These are phyloP conservation scores for Thalassiosira hispida DNA, from an alignment of 352 stramenopile genomes.

Conservation along the genomic window DNA sequence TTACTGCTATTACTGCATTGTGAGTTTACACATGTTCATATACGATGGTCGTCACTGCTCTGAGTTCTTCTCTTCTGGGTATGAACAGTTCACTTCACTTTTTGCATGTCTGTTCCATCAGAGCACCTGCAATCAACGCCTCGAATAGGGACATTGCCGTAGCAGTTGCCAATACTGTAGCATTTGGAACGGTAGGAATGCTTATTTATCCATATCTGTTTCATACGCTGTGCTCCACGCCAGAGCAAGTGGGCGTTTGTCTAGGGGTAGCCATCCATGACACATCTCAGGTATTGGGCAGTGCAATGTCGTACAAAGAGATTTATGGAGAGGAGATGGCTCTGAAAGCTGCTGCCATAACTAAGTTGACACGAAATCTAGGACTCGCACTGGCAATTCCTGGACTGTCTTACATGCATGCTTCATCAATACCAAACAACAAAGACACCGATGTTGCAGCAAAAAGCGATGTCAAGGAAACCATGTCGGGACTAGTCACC, in stretches of 20 bases:
- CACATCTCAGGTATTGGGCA: slow-evolving; percentile 70
- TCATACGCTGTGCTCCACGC: slow-evolving; percentile 45
- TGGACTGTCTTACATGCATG: slow-evolving; percentile 57
- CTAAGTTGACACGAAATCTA: slow-evolving; percentile 75
- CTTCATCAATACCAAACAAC: slow-evolving; percentile 9
- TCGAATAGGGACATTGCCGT: slow-evolving; percentile 65
- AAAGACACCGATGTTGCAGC: slow-evolving; percentile 8
- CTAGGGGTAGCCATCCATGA: slow-evolving; percentile 75
- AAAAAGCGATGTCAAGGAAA: slow-evolving; percentile 22
- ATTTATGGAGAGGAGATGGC: slow-evolving; percentile 66
- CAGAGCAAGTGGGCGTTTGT: slow-evolving; percentile 70
- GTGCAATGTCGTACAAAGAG: slow-evolving; percentile 67
- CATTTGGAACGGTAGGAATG: slow-evolving; percentile 77
- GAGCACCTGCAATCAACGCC: slow-evolving; percentile 68
- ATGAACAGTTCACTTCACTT: neutral
- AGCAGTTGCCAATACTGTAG: slow-evolving; percentile 77
- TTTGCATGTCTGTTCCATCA: neutral
- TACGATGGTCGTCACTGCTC: neutral
- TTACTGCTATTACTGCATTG: slow-evolving; percentile 76
- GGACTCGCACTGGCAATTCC: slow-evolving; percentile 71
- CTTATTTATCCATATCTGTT: slow-evolving; percentile 73
- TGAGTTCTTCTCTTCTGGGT: neutral
- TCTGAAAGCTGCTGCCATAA: slow-evolving; percentile 70
- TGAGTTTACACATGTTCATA: neutral
- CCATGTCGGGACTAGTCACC: slow-evolving; percentile 52